Evolutionary conservation across 495 filamentous ascomycete species (phyloP), one percentile per base, ranked within the genome.

Genomic region (Echria macrotheca): DNA sequence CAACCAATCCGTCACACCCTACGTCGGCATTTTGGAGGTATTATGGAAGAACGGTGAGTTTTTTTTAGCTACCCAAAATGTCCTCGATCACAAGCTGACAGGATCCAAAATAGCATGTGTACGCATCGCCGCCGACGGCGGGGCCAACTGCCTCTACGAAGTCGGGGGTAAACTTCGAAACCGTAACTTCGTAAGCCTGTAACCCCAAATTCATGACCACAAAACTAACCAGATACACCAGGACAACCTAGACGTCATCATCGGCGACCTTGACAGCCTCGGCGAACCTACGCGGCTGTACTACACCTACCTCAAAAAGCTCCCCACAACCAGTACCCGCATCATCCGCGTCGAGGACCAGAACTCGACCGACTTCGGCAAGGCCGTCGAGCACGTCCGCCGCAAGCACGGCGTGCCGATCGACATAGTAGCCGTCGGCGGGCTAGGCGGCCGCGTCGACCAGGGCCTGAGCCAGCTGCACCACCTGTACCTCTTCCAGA

Each of bases 201-300:
- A 22, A 22, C 14, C 31, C 17, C 1, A n/a, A 15, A 19, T 11
- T 1, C 18, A 11, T 14, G 28, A 26, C 14, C 9, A 3, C 19
- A 29, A 31, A 21, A 31, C 23, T 19, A 36, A 6, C n/a, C 19
- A 45, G 31, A 15, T 14, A 26, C 2, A 12, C 21, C 46, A 75
- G 70, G 61, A 70, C 58, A 65, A 83, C 35, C 86, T 91, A 0
- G 60, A 81, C 54, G 63, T 70, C 33, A 89, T 98, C 47, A 79
- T 89, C 54, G 93, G 93, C 44, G 93, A 98, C 58, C 73, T 97
- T 1, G 93, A 98, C 72, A 96, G 89, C 12, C 69, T 96, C 14
- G 66, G 61, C 2, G 70, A 78, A 9, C 62, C 73, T 15, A 70
- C 84, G 0, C 71, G 70, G 29, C 26, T 63, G 1, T 84, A 84